These are phyloP conservation scores for Waltergamsia citrina DNA, from an alignment of 2,329 filamentous ascomycete species.

Conservation along the genomic window DNA sequence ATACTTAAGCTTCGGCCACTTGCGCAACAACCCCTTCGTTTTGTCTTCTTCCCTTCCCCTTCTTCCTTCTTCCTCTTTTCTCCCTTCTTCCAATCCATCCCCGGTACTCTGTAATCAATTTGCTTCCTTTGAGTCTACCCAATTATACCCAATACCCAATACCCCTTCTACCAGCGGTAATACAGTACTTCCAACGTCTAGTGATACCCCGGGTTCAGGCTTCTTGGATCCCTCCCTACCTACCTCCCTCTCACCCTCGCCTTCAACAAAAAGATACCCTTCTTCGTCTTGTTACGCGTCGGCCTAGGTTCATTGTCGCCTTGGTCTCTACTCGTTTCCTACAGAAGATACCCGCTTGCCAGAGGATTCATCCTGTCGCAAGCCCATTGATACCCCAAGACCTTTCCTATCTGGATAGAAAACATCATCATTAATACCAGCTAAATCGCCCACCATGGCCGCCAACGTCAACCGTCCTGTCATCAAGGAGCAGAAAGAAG, in stretches of 20 bases:
- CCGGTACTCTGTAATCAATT: not conserved
- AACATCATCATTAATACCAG: not conserved
- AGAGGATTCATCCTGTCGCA: too few relatives aligned
- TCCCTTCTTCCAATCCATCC: not conserved
- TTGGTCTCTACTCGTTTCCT: too few relatives aligned
- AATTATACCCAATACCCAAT: slow-evolving; percentile 2
- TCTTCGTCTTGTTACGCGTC: too few relatives aligned
- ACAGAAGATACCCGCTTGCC: too few relatives aligned
- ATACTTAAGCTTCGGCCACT: too few relatives aligned
- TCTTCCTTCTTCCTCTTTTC: not conserved
- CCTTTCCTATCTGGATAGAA: not conserved
- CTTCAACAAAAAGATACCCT: not conserved
- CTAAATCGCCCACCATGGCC: slow-evolving; percentile 18
- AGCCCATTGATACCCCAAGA: not conserved
- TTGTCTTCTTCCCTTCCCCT: not conserved
- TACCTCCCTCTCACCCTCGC: not conserved
- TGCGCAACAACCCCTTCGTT: not conserved
- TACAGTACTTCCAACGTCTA: slow-evolving; percentile 1
- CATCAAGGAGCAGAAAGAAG: slow-evolving; percentile 68
- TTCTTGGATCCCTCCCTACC: not conserved
- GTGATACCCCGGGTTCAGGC: slow-evolving; percentile 4
- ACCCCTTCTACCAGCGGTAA: not conserved
- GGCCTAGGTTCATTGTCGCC: too few relatives aligned
- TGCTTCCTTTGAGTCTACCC: too few relatives aligned
- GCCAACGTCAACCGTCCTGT: slow-evolving; percentile 62